Evolutionary conservation across 768 basidiomycete species (phyloP).

Genomic region (Omphalotus guepiniiformis): DNA sequence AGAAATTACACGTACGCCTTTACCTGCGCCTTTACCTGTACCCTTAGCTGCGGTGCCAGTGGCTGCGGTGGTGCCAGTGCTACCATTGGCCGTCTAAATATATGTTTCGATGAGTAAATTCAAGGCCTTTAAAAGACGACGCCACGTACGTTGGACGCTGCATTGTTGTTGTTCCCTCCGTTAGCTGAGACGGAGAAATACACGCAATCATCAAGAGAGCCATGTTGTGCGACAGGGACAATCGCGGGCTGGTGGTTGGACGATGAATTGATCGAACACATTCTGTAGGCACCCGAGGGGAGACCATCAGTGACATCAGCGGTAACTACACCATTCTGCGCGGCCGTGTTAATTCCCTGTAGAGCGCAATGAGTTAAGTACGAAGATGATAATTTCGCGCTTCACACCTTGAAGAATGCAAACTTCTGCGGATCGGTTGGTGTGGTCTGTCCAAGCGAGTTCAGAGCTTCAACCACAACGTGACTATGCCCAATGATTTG

Average conservation of each 20-base stretch:
- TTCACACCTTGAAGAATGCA: constrained; percentile 41
- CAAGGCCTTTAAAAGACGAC: no score
- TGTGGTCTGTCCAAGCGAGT: constrained; percentile 37
- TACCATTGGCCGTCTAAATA: no score
- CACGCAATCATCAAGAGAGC: constrained; percentile 53
- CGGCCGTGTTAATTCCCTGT: constrained; percentile 28
- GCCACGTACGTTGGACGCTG: no score
- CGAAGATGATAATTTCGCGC: not conserved
- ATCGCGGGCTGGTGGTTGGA: constrained; percentile 58
- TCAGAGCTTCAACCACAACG: constrained; percentile 49
- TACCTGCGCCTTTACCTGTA: no score
- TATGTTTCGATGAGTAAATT: no score
- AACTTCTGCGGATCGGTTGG: constrained; percentile 48
- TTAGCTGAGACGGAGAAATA: no score
- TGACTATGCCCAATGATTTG: constrained; percentile 56
- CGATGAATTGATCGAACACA: constrained; percentile 52
- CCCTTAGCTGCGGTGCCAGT: no score
- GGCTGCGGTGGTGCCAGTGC: no score
- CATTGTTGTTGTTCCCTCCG: no score
- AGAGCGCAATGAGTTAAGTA: not conserved
- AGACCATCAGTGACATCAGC: constrained; percentile 52
- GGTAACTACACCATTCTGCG: constrained; percentile 28
- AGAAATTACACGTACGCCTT: no score
- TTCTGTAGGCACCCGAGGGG: constrained; percentile 52
- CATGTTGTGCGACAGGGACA: constrained; percentile 59